These are phyloP conservation scores for Haplosporangium sp. DNA, from an alignment of 371 early-diverging fungal genomes.

Conservation along the genomic window DNA sequence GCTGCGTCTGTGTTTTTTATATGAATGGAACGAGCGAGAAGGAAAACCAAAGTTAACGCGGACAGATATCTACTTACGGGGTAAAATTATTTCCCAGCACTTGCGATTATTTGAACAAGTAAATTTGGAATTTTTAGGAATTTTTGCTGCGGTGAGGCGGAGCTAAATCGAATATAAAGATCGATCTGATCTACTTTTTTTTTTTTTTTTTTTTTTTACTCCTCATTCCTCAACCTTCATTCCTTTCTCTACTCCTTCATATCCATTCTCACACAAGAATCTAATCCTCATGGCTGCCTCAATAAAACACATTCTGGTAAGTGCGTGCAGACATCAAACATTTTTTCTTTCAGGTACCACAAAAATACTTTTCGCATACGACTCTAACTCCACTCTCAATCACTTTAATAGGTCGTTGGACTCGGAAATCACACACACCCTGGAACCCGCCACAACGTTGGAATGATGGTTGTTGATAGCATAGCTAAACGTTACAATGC, in stretches of 20 bases:
- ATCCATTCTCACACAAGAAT: not conserved
- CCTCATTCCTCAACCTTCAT: not conserved
- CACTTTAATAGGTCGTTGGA: constrained; percentile 71
- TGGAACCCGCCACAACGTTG: constrained; percentile 80
- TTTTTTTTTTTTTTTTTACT: not conserved
- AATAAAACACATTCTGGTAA: constrained; percentile 24
- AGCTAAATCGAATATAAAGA: too few species aligned
- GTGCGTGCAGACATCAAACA: too few species aligned
- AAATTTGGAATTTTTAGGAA: too few species aligned
- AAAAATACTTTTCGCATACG: not conserved
- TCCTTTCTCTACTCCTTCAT: too few species aligned
- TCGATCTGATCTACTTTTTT: not conserved
- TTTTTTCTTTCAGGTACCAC: not conserved
- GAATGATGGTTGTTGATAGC: constrained; percentile 77
- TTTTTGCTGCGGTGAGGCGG: too few species aligned
- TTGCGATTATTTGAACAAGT: too few species aligned
- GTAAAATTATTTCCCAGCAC: not conserved
- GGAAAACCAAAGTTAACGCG: not conserved
- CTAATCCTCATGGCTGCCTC: constrained; percentile 11
- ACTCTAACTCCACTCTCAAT: not conserved
- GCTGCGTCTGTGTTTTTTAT: constrained; percentile 9
- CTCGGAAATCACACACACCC: constrained; percentile 77
- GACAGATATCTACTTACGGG: constrained; percentile 25
- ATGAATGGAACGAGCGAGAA: constrained; percentile 23
- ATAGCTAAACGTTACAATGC: constrained; percentile 62